phyloP scores from a whole-genome alignment of 225 moss, liverwort and hornwort species.

The Anthoceros angustus region DNA sequence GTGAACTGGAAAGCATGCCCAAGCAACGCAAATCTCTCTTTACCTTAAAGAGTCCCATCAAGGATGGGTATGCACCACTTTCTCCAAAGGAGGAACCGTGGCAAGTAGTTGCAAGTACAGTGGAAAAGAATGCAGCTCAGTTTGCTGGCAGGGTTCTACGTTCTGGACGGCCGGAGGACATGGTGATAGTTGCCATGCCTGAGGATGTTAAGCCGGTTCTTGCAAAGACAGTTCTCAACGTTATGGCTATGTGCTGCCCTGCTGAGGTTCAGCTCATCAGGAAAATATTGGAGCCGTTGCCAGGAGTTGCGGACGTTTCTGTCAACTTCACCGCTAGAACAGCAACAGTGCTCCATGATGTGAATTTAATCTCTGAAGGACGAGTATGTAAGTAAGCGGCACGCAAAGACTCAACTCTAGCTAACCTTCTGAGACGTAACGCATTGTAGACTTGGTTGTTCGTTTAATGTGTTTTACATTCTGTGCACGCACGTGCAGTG shows the following conservation, averaged over 20 bases:
- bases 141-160: slow-evolving; percentile 25
- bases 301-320: slow-evolving; percentile 67
- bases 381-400: slow-evolving; percentile 42
- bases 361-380: slow-evolving; percentile 42
- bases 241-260: slow-evolving; percentile 88
- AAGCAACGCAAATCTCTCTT: slow-evolving; percentile 56
- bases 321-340: slow-evolving; percentile 68
- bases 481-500: too few species aligned
- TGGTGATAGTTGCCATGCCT: slow-evolving; percentile 57
- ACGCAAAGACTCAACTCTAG: not conserved
- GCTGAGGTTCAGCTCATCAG: slow-evolving; percentile 75
- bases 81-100: slow-evolving; percentile 20
- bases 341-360: slow-evolving; percentile 61
- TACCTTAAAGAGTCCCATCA: slow-evolving; percentile 54
- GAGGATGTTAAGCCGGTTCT: slow-evolving; percentile 24
- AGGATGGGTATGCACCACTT: slow-evolving; percentile 48
- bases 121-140: slow-evolving; percentile 16
- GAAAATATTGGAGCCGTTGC: slow-evolving; percentile 58
- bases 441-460: too few species aligned
- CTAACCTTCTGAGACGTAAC: too few species aligned
- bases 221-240: slow-evolving; percentile 65
- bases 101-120: slow-evolving; percentile 9
- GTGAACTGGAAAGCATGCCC: slow-evolving; percentile 50
- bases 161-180: slow-evolving; percentile 37
- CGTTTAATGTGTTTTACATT: too few species aligned